Evolutionary conservation across 192 early-diverging fungal species (phyloP).

Genomic region (Entomortierella beljakovae): DNA sequence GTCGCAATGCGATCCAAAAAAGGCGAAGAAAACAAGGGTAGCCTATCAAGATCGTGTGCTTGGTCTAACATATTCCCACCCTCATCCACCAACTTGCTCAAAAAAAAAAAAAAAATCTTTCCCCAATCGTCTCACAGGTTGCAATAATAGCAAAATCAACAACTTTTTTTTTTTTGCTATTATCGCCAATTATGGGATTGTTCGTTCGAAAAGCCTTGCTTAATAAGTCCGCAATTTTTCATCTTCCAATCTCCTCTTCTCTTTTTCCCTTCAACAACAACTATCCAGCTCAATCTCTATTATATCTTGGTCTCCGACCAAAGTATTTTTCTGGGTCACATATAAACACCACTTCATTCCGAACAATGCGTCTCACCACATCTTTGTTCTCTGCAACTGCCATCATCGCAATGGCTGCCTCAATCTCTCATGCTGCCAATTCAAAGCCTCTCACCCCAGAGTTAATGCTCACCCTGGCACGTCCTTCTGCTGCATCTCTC

Average conservation of each 20-base stretch:
- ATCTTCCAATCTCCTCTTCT: constrained; percentile 4
- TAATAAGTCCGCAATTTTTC: too few species aligned
- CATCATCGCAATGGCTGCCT: constrained; percentile 32
- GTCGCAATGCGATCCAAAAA: neutral
- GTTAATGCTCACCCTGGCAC: constrained; percentile 72
- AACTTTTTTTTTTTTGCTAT: neutral
- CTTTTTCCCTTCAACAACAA: too few species aligned
- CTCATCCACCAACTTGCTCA: too few species aligned
- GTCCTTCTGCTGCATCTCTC: constrained; percentile 61
- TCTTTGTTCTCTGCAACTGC: constrained; percentile 14
- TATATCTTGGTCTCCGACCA: neutral
- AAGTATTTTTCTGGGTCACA: neutral
- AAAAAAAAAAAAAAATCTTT: too few species aligned
- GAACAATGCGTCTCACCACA: constrained; percentile 9
- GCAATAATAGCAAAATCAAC: too few species aligned
- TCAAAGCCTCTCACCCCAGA: constrained; percentile 60
- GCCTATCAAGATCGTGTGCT: neutral
- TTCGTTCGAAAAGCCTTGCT: neutral
- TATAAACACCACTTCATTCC: neutral
- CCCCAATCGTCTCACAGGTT: too few species aligned
- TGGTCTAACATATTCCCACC: neutral
- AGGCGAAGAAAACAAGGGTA: neutral
- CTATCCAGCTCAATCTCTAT: neutral
- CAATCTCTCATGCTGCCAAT: constrained; percentile 1
- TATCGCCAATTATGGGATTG: neutral